These are phyloP conservation scores for Fonsecaea pugnacius DNA, from an alignment of 2,329 filamentous ascomycete genomes.

Conservation along the genomic window DNA sequence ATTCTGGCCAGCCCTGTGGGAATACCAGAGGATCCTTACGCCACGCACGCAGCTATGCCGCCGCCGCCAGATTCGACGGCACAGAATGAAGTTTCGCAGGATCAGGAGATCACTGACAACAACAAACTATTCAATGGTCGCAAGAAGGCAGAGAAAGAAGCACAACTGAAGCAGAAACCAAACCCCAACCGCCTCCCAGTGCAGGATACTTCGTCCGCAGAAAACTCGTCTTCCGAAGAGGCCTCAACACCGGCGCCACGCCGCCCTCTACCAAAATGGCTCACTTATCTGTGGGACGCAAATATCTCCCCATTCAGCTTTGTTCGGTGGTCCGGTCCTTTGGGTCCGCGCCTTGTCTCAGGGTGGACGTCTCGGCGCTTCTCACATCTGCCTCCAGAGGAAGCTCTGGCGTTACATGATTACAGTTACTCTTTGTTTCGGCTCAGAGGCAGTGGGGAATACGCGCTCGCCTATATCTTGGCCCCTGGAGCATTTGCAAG, in stretches of 20 bases:
- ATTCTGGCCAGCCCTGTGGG: constrained; percentile 94
- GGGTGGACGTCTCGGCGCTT: constrained; percentile 95
- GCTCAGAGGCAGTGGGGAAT: constrained; percentile 89
- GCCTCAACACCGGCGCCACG: constrained; percentile 54
- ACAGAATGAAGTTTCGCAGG: constrained; percentile 54
- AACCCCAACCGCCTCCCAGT: constrained; percentile 28
- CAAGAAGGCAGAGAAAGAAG: constrained; percentile 45
- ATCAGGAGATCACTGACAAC: constrained; percentile 47
- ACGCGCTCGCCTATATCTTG: constrained; percentile 87
- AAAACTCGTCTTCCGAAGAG: constrained; percentile 34
- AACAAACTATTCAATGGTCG: constrained; percentile 61
- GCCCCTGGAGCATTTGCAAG: constrained; percentile 92
- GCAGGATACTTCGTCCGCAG: neutral
- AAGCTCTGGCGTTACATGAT: constrained; percentile 83
- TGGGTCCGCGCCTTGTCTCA: constrained; percentile 89
- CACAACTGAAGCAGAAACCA: constrained; percentile 27
- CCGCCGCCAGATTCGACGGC: constrained; percentile 78
- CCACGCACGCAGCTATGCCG: constrained; percentile 77
- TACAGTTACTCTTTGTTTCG: constrained; percentile 95
- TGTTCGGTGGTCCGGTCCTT: constrained; percentile 81
- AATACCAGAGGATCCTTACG: constrained; percentile 91
- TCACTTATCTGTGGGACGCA: constrained; percentile 93
- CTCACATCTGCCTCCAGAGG: constrained; percentile 78
- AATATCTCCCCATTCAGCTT: constrained; percentile 95
- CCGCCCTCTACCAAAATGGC: constrained; percentile 76